Evolutionary conservation across 83 land plant species (phyloP).

Genomic region (Diphasiastrum complanatum): DNA sequence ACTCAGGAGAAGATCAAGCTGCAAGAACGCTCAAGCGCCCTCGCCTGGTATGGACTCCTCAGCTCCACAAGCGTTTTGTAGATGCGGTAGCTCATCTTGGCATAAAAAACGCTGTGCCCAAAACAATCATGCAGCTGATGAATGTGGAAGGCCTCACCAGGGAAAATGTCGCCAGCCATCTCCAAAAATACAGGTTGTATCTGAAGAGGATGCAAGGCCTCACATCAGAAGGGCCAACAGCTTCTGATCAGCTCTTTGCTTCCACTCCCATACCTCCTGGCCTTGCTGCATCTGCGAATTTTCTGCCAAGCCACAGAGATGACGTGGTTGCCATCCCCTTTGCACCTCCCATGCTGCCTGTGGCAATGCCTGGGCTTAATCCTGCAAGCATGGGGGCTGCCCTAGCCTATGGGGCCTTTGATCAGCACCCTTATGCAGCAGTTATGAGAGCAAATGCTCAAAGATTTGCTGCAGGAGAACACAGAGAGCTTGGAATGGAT

Average conservation of each 20-base stretch:
- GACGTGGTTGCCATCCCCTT: too few relatives aligned
- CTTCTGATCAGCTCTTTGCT: conserved; percentile 63
- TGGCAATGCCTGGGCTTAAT: too few relatives aligned
- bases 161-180: conserved; percentile 71
- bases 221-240: conserved; percentile 30
- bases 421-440: too few relatives aligned
- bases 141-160: conserved; percentile 63
- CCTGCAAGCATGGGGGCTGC: too few relatives aligned
- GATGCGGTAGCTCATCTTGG: conserved; percentile 75
- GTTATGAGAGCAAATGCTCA: too few relatives aligned
- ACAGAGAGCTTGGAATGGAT: too few relatives aligned
- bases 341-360: too few relatives aligned
- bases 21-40: conserved; percentile 69
- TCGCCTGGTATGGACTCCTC: conserved; percentile 74
- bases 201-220: conserved; percentile 71
- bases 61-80: conserved; percentile 66
- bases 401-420: too few relatives aligned
- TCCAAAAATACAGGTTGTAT: conserved; percentile 70
- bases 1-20: conserved; percentile 35
- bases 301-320: too few relatives aligned
- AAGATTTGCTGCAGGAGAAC: too few relatives aligned
- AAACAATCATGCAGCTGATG: conserved; percentile 74
- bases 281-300: too few relatives aligned
- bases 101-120: conserved; percentile 67
- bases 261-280: conserved; percentile 67